Conservation (phyloP, 805 yeast genomes). For the Saturnispora serradocipensis region DNA sequence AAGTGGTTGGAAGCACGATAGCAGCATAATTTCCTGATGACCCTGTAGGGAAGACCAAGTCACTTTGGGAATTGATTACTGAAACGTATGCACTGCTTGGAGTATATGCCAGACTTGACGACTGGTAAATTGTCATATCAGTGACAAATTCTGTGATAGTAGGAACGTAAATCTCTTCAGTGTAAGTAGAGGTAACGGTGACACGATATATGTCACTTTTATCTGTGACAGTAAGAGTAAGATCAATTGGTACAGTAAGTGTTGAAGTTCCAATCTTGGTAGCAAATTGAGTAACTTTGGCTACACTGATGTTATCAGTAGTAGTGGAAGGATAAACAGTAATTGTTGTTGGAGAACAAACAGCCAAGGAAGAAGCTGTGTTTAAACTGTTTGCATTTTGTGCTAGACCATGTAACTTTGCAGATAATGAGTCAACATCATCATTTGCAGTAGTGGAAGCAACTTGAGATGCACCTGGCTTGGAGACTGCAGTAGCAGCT, state of each 20-base stretch:
- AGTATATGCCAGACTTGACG: conserved; percentile 9
- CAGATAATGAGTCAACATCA: background rate
- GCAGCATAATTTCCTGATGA: conserved; percentile 3
- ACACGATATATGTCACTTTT: conserved; percentile 23
- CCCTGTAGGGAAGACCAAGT: conserved; percentile 2
- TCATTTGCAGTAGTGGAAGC: background rate
- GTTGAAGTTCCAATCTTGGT: conserved; percentile 13
- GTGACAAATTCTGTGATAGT: background rate
- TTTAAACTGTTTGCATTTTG: background rate
- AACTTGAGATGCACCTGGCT: background rate
- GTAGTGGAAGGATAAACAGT: conserved; percentile 4
- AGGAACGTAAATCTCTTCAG: conserved; percentile 15
- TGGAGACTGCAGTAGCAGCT: conserved; percentile 1
- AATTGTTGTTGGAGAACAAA: conserved; percentile 5
- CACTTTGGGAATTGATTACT: conserved; percentile 1
- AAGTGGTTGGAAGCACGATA: conserved; percentile 9
- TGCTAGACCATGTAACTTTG: background rate
- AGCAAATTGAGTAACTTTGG: background rate
- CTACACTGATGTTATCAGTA: conserved; percentile 7
- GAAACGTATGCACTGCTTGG: conserved; percentile 12
- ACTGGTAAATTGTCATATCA: conserved; percentile 7
- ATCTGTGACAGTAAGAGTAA: conserved; percentile 25
- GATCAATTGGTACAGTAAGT: conserved; percentile 27
- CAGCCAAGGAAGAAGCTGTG: conserved; percentile 4
- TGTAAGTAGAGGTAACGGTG: conserved; percentile 24